These are phyloP conservation scores for Umbilicus rupestris DNA, from an alignment of 164 flowering plant genomes.

Conservation along the genomic window DNA sequence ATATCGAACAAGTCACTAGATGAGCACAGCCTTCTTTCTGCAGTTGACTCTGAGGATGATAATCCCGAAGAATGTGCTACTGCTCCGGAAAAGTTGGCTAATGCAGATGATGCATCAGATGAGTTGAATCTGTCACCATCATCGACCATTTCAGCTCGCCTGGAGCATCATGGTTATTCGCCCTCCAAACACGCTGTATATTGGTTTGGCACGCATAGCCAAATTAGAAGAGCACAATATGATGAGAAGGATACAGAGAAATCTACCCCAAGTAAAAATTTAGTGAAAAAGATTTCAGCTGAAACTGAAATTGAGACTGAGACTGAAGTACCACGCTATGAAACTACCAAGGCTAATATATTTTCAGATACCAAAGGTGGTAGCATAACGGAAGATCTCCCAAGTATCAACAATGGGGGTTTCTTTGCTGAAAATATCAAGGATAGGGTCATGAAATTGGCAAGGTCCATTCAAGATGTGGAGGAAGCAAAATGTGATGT, in stretches of 20 bases:
- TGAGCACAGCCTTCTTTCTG: constrained; percentile 23
- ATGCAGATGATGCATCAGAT: neutral
- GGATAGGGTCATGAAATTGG: constrained; percentile 34
- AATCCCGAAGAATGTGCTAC: constrained; percentile 18
- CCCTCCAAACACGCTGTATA: neutral
- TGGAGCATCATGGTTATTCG: neutral
- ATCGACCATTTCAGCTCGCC: neutral
- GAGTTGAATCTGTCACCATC: neutral
- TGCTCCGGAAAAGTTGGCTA: constrained; percentile 21
- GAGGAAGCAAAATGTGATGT: constrained; percentile 36
- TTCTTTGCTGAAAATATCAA: constrained; percentile 36
- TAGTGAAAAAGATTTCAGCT: neutral
- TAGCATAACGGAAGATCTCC: constrained; percentile 22
- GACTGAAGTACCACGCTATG: constrained; percentile 26
- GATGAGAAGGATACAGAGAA: neutral
- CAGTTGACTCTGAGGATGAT: constrained; percentile 24
- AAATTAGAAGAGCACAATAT: neutral
- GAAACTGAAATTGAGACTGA: neutral
- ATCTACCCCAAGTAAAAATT: neutral
- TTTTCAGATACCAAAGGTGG: constrained; percentile 28
- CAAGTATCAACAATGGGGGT: constrained; percentile 24
- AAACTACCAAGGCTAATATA: constrained; percentile 20
- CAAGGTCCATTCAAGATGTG: constrained; percentile 24
- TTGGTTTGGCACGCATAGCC: constrained; percentile 7
- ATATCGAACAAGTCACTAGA: constrained; percentile 20